Percentiles rank a stretch among this genome's conserved stretches.
These are phyloP conservation scores for Ambrosia trifida DNA, from an alignment of 129 eudicot species.

Conservation along the genomic window DNA sequence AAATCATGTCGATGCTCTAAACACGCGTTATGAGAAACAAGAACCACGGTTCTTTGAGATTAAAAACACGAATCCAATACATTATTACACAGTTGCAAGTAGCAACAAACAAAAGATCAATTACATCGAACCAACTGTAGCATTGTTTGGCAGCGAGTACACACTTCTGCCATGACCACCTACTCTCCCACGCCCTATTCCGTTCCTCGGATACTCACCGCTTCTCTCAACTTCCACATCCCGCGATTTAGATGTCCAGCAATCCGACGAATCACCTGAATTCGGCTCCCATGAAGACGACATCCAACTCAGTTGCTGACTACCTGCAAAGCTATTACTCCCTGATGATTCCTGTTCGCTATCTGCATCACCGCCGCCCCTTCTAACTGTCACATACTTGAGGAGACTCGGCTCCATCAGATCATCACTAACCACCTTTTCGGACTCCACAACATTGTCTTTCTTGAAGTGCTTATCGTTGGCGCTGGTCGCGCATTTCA, in stretches of 20 bases:
- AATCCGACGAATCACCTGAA: slow-evolving; percentile 78
- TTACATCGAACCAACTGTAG: slow-evolving; percentile 23
- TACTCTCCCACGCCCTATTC: slow-evolving; percentile 34
- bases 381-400: slow-evolving; percentile 83
- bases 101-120: slow-evolving; percentile 21
- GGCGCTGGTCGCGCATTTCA: slow-evolving; percentile 59
- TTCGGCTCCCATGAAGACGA: slow-evolving; percentile 89
- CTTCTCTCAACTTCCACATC: slow-evolving; percentile 16
- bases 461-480: slow-evolving; percentile 34
- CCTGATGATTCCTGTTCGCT: slow-evolving; percentile 78
- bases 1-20: neutral
- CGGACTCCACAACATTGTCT: slow-evolving; percentile 51
- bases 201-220: slow-evolving; percentile 34
- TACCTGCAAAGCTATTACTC: slow-evolving; percentile 72
- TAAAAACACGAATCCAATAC: slow-evolving; percentile 20
- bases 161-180: slow-evolving; percentile 32
- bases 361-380: slow-evolving; percentile 63
- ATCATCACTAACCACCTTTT: slow-evolving; percentile 61
- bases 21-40: neutral
- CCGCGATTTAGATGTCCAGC: slow-evolving; percentile 50
- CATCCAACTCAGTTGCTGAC: slow-evolving; percentile 54
- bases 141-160: slow-evolving; percentile 32
- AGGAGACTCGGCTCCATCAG: slow-evolving; percentile 69
- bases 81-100: slow-evolving; percentile 32
- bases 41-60: slow-evolving; percentile 17